These are phyloP conservation scores for Tetrahymena malaccensis DNA, from an alignment of 73 alveolate species.

Conservation along the genomic window DNA sequence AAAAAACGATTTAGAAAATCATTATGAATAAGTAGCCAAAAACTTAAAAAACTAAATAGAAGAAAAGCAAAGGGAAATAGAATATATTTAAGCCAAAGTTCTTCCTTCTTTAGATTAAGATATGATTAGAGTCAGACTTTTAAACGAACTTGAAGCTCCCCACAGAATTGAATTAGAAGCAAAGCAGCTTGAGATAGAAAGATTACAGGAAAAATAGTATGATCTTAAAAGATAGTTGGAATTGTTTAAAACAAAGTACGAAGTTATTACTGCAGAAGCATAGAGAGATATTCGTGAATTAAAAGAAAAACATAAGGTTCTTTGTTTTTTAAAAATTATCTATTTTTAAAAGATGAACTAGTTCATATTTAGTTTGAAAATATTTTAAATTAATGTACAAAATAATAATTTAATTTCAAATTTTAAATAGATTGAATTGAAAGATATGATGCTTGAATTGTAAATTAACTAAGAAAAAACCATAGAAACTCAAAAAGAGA, in stretches of 20 bases:
- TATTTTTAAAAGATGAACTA: too few species aligned
- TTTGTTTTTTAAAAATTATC: background rate
- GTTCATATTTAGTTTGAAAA: too few species aligned
- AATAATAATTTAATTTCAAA: background rate
- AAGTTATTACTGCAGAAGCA: conserved; percentile 41
- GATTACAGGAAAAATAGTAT: conserved; percentile 32
- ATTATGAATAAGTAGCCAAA: conserved; percentile 38
- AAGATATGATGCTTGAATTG: background rate
- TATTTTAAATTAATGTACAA: too few species aligned
- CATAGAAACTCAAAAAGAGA: background rate
- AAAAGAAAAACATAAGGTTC: conserved; percentile 20
- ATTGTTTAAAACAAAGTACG: conserved; percentile 38
- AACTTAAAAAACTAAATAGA: conserved; percentile 46
- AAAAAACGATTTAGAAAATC: conserved; percentile 1
- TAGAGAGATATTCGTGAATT: conserved; percentile 46
- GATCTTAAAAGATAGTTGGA: conserved; percentile 57
- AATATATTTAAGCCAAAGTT: conserved; percentile 44
- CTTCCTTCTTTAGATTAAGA: conserved; percentile 62
- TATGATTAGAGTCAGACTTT: conserved; percentile 46
- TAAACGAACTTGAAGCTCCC: conserved; percentile 56
- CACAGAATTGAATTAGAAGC: conserved; percentile 49
- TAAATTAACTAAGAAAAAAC: background rate
- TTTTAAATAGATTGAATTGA: background rate
- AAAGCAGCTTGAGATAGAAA: conserved; percentile 32
- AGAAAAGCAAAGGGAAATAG: conserved; percentile 52